Evolutionary conservation across 1,284 basidiomycete genomes (phyloP).

Genomic region (Veloboletus limbatus): DNA sequence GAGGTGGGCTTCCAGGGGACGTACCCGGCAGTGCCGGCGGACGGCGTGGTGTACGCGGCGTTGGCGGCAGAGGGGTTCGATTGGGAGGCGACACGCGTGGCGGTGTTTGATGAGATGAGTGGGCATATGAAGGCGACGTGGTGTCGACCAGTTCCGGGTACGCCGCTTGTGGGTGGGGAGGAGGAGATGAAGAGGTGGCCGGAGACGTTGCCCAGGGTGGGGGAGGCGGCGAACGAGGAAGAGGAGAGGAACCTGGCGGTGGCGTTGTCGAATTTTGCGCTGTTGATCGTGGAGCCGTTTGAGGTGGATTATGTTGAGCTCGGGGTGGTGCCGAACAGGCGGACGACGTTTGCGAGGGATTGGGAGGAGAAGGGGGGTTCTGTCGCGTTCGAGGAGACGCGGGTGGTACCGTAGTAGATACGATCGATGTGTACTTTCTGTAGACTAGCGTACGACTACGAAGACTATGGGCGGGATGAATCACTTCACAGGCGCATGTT

Average conservation of each 20-base stretch:
- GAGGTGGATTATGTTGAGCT: constrained; percentile 65
- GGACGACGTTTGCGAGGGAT: constrained; percentile 48
- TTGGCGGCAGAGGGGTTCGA: constrained; percentile 45
- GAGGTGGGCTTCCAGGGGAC: constrained; percentile 31
- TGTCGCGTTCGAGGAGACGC: constrained; percentile 50
- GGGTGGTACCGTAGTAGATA: constrained; percentile 58
- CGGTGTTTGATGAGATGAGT: constrained; percentile 53
- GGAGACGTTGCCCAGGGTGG: constrained; percentile 36
- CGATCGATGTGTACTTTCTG: too few relatives aligned
- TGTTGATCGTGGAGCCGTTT: constrained; percentile 61
- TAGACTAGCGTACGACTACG: too few relatives aligned
- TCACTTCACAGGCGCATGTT: constrained; percentile 7
- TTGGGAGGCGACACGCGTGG: constrained; percentile 59
- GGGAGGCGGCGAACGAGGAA: constrained; percentile 43
- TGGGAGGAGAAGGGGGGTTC: constrained; percentile 29
- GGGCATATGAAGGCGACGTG: constrained; percentile 61
- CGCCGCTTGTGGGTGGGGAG: constrained; percentile 42
- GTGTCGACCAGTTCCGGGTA: constrained; percentile 60
- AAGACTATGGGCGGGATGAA: too few relatives aligned
- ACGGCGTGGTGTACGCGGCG: constrained; percentile 34
- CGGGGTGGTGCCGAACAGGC: constrained; percentile 48
- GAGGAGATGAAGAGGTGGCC: constrained; percentile 62
- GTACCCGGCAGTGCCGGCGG: constrained; percentile 4
- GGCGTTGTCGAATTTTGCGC: constrained; percentile 60
- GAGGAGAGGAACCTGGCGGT: constrained; percentile 44